Base-by-base conservation (phyloP, 768 basidiomycete genomes). In the Trametes cingulata region DNA sequence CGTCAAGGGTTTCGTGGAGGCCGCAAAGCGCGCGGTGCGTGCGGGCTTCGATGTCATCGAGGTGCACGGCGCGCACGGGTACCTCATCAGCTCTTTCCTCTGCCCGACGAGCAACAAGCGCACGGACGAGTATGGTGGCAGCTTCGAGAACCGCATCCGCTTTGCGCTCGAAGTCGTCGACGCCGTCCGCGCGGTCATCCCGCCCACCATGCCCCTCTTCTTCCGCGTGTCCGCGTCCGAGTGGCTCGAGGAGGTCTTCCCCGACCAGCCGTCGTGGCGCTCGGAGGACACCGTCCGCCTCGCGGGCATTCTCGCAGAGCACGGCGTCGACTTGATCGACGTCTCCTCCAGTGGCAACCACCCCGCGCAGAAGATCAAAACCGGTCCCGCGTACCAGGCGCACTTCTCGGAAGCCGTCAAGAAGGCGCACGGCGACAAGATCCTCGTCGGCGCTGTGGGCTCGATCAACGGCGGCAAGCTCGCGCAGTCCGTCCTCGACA, bases 251-350 rank as follows among this genome's bases (percentile, higher is more conserved):
- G 77, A 82, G 57, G 75, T 77, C 9, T 71, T 81, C 5, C 83
- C 85, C 0, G 72, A 86, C 58, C 81, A 86, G 63, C 78, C 80
- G 13, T 83, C 82, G 7, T 91, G 91, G 90, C 79, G 81, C 13
- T 61, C 81, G 1, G 84, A 88, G 68, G 91, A 92, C 69, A 88
- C 86, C 2, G 82, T 81, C 27, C 74, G 78, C 29, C 75, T 92
- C 27, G 82, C 85, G 3, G 72, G 75, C n/a, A 78, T 85, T 58
- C 78, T 93, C 19, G 77, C 76, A 19, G 78, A 81, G 22, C 79
- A 84, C 47, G 90, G 90, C 12, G 80, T 93, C 51, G 91, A 93
- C 71, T 75, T 93, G 27, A 71, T 93, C 51, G 91, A 93, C 64
- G 80, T 90, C 29, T 88, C 86, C 6, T 78, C 80, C 0, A 88